These are phyloP conservation scores for Leptomonas pyrrhocoris DNA, from an alignment of 208 protist species.

Conservation along the genomic window DNA sequence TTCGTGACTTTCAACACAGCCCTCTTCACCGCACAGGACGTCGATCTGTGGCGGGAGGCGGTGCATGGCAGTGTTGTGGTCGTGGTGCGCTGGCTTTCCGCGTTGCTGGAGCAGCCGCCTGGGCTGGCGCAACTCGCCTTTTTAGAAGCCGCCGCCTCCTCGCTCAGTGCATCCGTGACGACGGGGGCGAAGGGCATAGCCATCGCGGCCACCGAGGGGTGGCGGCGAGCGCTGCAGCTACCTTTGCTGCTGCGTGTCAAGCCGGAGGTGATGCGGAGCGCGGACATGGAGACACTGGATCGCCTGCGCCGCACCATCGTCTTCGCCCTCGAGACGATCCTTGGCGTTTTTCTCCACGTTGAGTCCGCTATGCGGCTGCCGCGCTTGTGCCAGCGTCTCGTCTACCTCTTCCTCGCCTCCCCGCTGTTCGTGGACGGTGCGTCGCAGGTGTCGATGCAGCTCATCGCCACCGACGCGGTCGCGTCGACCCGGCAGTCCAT, in stretches of 20 bases:
- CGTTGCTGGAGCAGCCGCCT: slow-evolving; percentile 56
- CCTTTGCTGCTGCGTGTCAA: slow-evolving; percentile 56
- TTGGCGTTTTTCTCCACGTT: slow-evolving; percentile 51
- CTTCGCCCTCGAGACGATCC: slow-evolving; percentile 59
- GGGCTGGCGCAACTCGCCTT: slow-evolving; percentile 79
- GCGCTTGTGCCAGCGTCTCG: slow-evolving; percentile 39
- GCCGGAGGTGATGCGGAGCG: slow-evolving; percentile 20
- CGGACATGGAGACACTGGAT: slow-evolving; percentile 42
- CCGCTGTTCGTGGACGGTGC: slow-evolving; percentile 78
- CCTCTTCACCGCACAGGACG: slow-evolving; percentile 47
- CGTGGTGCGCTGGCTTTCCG: slow-evolving; percentile 50
- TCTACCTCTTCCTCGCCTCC: slow-evolving; percentile 68
- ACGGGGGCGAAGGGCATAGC: background rate
- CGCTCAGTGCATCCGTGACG: background rate
- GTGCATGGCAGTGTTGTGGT: slow-evolving; percentile 48
- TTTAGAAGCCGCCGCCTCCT: slow-evolving; percentile 37
- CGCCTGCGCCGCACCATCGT: slow-evolving; percentile 56
- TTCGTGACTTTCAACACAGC: slow-evolving; percentile 62
- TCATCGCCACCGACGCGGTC: slow-evolving; percentile 26
- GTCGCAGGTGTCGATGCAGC: slow-evolving; percentile 43
- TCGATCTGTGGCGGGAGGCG: slow-evolving; percentile 69
- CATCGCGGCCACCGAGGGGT: slow-evolving; percentile 33
- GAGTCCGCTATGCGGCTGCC: slow-evolving; percentile 61
- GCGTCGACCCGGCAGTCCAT: slow-evolving; percentile 18
- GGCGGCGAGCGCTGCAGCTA: slow-evolving; percentile 71